phyloP scores from a whole-genome alignment of 2,329 filamentous ascomycete genomes.

The Metarhizium album region DNA sequence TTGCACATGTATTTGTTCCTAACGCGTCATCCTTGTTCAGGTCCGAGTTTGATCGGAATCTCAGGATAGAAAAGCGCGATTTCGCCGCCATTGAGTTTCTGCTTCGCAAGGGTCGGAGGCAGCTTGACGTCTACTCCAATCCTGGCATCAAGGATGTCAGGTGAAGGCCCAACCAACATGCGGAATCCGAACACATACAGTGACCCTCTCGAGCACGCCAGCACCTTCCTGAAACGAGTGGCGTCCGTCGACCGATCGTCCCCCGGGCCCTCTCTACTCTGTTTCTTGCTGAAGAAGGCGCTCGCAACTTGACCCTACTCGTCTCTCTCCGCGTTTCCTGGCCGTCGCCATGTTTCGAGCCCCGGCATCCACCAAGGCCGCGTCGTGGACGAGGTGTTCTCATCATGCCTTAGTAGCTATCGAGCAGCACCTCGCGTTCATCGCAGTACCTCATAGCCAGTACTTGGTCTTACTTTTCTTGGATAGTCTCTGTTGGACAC shows the following conservation, averaged over 20 bases:
- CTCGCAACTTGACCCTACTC: background rate
- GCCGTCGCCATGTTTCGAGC: background rate
- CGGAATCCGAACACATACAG: background rate
- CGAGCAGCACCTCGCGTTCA: conserved; percentile 3
- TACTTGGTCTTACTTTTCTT: conserved; percentile 10
- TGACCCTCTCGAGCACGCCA: background rate
- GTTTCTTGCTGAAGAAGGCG: background rate
- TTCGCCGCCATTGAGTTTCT: conserved; percentile 80
- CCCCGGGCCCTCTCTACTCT: background rate
- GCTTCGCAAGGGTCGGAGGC: conserved; percentile 67
- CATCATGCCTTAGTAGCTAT: conserved; percentile 6
- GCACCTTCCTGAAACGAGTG: too few relatives aligned
- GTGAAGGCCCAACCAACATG: conserved; percentile 13
- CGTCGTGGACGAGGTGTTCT: conserved; percentile 3
- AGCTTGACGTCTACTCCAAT: conserved; percentile 72
- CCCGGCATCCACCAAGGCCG: conserved; percentile 1
- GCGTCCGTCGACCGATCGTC: too few relatives aligned
- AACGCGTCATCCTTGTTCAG: background rate
- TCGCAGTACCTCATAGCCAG: conserved; percentile 2
- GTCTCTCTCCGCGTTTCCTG: background rate
- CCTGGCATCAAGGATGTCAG: conserved; percentile 69
- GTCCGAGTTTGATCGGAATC: conserved; percentile 63
- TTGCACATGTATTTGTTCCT: background rate
- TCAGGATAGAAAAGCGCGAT: conserved; percentile 66
- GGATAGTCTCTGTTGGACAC: conserved; percentile 14